Conservation (phyloP, 2,329 filamentous ascomycete genomes). For the Botrytis medusae region DNA sequence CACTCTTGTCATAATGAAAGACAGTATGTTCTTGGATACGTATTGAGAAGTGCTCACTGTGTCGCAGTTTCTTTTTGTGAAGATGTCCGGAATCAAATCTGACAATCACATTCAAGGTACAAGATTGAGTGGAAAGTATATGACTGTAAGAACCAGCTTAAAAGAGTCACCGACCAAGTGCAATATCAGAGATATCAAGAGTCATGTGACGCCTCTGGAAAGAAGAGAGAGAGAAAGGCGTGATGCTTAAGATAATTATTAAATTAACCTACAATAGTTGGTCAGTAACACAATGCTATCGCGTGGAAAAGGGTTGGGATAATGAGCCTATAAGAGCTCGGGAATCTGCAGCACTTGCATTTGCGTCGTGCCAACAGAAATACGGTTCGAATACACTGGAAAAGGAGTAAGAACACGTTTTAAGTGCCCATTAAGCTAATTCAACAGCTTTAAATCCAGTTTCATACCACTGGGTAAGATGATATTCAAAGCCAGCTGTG, state of each 20-base stretch:
- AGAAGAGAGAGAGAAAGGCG: background rate
- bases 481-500: background rate
- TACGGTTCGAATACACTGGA: background rate
- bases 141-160: background rate
- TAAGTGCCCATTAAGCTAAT: background rate
- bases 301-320: constrained; percentile 2
- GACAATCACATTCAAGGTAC: background rate
- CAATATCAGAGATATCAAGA: background rate
- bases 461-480: too few species aligned
- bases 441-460: too few species aligned
- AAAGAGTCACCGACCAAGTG: background rate
- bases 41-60: background rate
- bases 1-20: constrained; percentile 18
- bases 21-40: background rate
- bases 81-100: background rate
- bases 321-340: background rate
- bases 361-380: background rate
- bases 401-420: background rate
- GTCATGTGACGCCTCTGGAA: background rate
- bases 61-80: background rate
- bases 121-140: background rate
- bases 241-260: background rate
- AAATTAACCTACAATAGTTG: background rate
- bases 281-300: background rate
- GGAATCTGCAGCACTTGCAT: constrained; percentile 4